Conservation (phyloP, 176 grass and related monocot genomes). For the Stipa capillata region DNA sequence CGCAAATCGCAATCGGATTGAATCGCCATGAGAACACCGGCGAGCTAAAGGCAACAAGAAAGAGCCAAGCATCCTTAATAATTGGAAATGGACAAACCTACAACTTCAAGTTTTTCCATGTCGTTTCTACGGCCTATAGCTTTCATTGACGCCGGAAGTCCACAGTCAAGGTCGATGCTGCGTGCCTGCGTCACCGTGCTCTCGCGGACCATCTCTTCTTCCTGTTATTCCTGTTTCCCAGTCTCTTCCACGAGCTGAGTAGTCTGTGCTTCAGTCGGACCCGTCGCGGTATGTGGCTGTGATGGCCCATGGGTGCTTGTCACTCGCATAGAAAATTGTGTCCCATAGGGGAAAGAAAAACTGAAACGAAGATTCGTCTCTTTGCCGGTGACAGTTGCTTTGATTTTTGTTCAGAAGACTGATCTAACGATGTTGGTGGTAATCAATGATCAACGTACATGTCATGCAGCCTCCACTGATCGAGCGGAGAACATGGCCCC, state of each 20-base stretch:
- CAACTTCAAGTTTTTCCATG: conserved; percentile 8
- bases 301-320: not conserved
- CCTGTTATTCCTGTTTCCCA: not conserved
- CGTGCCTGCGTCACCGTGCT: not conserved
- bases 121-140: not conserved
- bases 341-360: not conserved
- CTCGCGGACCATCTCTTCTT: not conserved
- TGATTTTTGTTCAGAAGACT: not conserved
- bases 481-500: not conserved
- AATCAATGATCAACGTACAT: not conserved
- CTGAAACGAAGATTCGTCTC: too few relatives aligned
- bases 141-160: conserved; percentile 27
- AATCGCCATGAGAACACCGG: not conserved
- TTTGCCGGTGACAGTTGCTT: not conserved
- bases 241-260: not conserved
- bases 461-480: not conserved
- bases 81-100: not conserved
- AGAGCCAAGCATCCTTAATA: not conserved
- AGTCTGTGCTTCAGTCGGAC: conserved; percentile 7
- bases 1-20: not conserved
- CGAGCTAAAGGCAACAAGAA: not conserved
- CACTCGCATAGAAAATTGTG: not conserved
- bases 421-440: not conserved
- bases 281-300: not conserved
- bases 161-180: not conserved